Evolutionary conservation across 495 filamentous ascomycete genomes (phyloP).

Genomic region (Saxispiralis lemnorum): DNA sequence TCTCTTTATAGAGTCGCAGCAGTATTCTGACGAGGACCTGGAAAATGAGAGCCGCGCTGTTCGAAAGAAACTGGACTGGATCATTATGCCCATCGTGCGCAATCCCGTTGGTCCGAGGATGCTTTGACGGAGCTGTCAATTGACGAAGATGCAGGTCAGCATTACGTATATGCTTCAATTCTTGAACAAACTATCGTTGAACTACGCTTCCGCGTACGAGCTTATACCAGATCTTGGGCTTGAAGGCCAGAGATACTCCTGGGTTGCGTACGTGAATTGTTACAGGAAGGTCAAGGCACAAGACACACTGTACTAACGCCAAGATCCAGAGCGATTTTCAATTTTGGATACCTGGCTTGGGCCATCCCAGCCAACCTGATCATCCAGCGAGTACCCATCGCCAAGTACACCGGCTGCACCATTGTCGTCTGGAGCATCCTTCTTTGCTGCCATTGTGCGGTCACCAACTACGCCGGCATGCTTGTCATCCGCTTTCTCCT

Average conservation of each 20-base stretch:
- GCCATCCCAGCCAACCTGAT: constrained; percentile 5
- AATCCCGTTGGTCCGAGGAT: too few species aligned
- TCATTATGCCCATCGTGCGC: constrained; percentile 17
- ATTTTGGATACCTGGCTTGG: constrained; percentile 6
- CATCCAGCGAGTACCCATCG: constrained; percentile 7
- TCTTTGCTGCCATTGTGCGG: not conserved
- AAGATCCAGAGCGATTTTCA: constrained; percentile 1
- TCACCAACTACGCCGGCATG: constrained; percentile 5
- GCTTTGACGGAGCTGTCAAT: too few species aligned
- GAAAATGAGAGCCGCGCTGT: constrained; percentile 14
- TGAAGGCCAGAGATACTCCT: constrained; percentile 6
- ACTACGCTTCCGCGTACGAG: constrained; percentile 8
- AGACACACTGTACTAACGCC: too few species aligned
- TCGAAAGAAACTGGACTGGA: constrained; percentile 15
- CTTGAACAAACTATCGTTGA: constrained; percentile 8
- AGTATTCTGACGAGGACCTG: constrained; percentile 16
- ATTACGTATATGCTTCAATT: constrained; percentile 9
- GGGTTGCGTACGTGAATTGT: constrained; percentile 6
- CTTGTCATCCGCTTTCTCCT: constrained; percentile 8
- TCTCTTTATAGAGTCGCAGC: constrained; percentile 14
- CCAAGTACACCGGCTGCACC: constrained; percentile 1
- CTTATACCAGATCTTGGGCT: constrained; percentile 5
- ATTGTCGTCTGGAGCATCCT: constrained; percentile 7
- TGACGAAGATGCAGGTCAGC: constrained; percentile 1
- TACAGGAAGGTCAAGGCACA: too few species aligned